Conservation (phyloP, 192 early-diverging fungal species). For the Oehlia diaphana region DNA sequence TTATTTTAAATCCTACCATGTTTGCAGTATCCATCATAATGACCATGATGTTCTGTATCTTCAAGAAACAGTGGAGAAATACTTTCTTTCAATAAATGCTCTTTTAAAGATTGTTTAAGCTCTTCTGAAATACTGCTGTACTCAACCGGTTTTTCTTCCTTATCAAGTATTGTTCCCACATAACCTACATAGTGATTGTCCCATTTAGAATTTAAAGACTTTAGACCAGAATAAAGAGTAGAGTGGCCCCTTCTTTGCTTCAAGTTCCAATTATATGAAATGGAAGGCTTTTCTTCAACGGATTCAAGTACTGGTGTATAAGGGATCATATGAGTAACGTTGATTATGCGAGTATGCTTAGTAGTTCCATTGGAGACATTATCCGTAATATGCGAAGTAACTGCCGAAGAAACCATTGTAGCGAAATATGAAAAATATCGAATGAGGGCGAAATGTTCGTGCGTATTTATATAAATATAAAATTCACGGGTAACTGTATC, state of each 20-base stretch:
- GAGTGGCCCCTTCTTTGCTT: slow-evolving; percentile 75
- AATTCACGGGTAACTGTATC: too few relatives aligned
- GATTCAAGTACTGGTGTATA: slow-evolving; percentile 28
- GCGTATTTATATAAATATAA: too few relatives aligned
- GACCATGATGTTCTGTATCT: slow-evolving; percentile 66
- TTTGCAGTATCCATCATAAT: slow-evolving; percentile 99
- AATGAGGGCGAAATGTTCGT: too few relatives aligned
- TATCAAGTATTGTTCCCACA: slow-evolving; percentile 62
- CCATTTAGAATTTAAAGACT: slow-evolving; percentile 57
- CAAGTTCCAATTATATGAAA: slow-evolving; percentile 48
- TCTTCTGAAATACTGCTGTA: slow-evolving; percentile 41
- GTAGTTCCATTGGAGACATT: neutral
- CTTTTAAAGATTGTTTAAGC: slow-evolving; percentile 53
- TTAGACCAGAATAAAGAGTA: slow-evolving; percentile 85
- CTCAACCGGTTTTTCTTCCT: slow-evolving; percentile 42
- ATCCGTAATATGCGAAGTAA: neutral
- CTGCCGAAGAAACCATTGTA: neutral
- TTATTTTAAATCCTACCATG: slow-evolving; percentile 50
- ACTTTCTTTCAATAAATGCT: slow-evolving; percentile 54
- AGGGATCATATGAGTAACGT: slow-evolving; percentile 57
- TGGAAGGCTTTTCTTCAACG: neutral
- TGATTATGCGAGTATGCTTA: slow-evolving; percentile 41
- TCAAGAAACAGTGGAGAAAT: slow-evolving; percentile 81
- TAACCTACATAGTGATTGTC: slow-evolving; percentile 77
- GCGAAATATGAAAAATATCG: too few relatives aligned